phyloP scores from a whole-genome alignment of 352 stramenopile genomes.

The Globisporangium nunn region DNA sequence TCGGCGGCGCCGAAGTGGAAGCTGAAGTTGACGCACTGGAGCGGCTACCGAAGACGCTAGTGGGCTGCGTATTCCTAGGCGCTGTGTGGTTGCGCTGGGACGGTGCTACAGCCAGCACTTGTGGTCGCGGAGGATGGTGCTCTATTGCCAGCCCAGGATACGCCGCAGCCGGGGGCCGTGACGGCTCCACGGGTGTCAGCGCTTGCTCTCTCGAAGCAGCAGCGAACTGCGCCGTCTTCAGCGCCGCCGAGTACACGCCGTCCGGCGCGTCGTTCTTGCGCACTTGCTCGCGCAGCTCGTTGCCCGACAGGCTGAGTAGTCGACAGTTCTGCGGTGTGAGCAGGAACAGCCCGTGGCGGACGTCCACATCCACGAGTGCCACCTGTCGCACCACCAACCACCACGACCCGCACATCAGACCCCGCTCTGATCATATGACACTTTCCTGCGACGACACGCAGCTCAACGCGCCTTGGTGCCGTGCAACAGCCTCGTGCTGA shows the following conservation, averaged over 20 bases:
- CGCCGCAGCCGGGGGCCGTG: not conserved
- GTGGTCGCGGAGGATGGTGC: constrained; percentile 1
- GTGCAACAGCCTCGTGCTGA: constrained; percentile 44
- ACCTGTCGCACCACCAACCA: constrained; percentile 18
- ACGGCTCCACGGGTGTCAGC: constrained; percentile 1
- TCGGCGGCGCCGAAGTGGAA: not conserved
- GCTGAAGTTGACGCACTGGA: not conserved
- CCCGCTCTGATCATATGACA: not conserved
- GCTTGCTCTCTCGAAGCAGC: constrained; percentile 6
- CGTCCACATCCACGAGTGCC: constrained; percentile 48
- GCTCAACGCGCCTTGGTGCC: constrained; percentile 43
- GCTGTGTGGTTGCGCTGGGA: not conserved
- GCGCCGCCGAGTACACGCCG: constrained; percentile 53
- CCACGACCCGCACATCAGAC: not conserved
- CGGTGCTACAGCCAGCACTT: not conserved
- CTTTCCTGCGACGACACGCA: not conserved
- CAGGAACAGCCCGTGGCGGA: constrained; percentile 67
- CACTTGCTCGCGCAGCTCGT: constrained; percentile 15
- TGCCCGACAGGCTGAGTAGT: constrained; percentile 35
- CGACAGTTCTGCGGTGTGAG: constrained; percentile 63
- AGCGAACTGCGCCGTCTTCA: constrained; percentile 37
- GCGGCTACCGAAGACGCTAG: not conserved
- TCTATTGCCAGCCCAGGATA: not conserved
- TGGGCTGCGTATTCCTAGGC: no score
- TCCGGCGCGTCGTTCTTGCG: constrained; percentile 9